Percentiles rank a stretch among this genome's conserved stretches.
Evolutionary conservation across 2,329 filamentous ascomycete species (phyloP).

Genomic region (Zymoseptoria crescenta): DNA sequence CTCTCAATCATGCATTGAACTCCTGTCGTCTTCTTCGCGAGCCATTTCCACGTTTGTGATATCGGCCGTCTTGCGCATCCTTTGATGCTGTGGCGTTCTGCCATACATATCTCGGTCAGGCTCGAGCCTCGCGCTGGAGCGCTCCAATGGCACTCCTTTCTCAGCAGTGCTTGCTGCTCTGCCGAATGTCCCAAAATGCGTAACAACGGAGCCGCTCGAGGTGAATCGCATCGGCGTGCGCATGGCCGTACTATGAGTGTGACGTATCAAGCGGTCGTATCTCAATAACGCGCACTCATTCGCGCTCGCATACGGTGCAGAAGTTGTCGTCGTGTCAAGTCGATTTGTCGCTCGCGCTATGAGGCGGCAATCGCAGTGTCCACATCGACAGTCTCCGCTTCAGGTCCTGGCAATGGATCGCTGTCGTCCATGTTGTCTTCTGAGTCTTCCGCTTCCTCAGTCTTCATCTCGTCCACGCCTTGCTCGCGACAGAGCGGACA

Average conservation of each 20-base stretch:
- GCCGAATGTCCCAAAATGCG: not conserved
- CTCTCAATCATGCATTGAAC: not conserved
- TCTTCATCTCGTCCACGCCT: slow-evolving; percentile 46
- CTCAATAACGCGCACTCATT: not conserved
- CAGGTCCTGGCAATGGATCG: not conserved
- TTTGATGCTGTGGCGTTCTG: not conserved
- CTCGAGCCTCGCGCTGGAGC: not conserved
- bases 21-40: not conserved
- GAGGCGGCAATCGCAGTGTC: not conserved
- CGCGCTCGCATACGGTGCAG: not conserved
- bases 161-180: not conserved
- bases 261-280: too few species aligned
- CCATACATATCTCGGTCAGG: not conserved
- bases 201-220: not conserved
- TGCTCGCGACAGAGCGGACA: slow-evolving; percentile 55
- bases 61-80: not conserved
- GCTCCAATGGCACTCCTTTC: not conserved
- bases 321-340: not conserved
- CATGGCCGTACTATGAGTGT: too few species aligned
- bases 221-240: too few species aligned
- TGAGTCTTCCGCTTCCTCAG: slow-evolving; percentile 5
- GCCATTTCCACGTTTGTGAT: not conserved
- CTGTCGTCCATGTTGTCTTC: slow-evolving; percentile 1
- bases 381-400: not conserved
- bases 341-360: not conserved